Evolutionary conservation across 2,329 filamentous ascomycete genomes (phyloP).

Genomic region (Corinectria fuckeliana): DNA sequence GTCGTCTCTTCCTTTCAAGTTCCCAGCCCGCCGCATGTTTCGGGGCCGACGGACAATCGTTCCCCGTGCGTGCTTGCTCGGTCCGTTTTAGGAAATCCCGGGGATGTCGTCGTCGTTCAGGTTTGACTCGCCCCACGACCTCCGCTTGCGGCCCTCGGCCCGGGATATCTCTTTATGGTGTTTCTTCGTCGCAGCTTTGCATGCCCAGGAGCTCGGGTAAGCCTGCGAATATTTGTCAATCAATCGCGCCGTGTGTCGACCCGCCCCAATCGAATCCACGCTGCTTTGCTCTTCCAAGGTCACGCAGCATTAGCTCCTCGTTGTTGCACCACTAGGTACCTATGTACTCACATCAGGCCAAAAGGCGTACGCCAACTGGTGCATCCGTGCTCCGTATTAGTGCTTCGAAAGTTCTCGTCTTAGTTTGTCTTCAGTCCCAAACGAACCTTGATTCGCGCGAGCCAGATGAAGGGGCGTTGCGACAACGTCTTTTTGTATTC

Average conservation of each 20-base stretch:
- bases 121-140: not conserved
- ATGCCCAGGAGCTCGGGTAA: constrained; percentile 1
- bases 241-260: not conserved
- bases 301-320: not conserved
- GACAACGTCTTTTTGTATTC: too few relatives aligned
- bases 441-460: constrained; percentile 5
- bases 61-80: not conserved
- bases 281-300: too few relatives aligned
- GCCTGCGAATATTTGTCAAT: constrained; percentile 9
- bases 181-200: constrained; percentile 5
- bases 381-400: too few relatives aligned
- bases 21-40: not conserved
- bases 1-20: too few relatives aligned
- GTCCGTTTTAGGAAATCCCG: constrained; percentile 30
- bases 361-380: constrained; percentile 16
- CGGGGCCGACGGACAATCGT: constrained; percentile 12
- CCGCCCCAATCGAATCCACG: not conserved
- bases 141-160: constrained; percentile 15
- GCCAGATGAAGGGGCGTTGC: too few relatives aligned
- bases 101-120: not conserved
- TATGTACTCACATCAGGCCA: constrained; percentile 7
- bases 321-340: too few relatives aligned
- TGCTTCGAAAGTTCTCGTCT: constrained; percentile 4
- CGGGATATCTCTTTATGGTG: constrained; percentile 17
- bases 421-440: constrained; percentile 4